phyloP scores from a whole-genome alignment of 108 stramenopile genomes.

The Nannochloropsis gaditana region DNA sequence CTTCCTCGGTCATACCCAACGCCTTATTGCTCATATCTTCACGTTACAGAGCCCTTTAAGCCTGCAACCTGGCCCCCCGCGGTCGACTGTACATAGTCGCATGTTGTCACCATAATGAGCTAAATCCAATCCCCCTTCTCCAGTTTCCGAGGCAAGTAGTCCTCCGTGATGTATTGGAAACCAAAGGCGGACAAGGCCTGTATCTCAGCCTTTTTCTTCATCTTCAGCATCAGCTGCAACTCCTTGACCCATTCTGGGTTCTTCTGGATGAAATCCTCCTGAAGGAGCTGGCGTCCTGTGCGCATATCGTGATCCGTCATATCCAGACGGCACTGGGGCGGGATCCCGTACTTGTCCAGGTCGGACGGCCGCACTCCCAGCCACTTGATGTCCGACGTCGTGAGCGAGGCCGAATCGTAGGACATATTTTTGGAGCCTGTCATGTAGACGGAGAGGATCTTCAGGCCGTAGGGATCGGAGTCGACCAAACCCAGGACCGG shows the following conservation, averaged over 20 bases:
- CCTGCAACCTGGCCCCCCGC: too few relatives aligned
- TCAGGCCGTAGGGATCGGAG: conserved; percentile 93
- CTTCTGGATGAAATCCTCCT: conserved; percentile 89
- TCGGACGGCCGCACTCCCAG: conserved; percentile 86
- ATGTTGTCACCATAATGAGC: background rate
- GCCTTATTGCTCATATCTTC: too few relatives aligned
- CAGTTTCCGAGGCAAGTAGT: conserved; percentile 85
- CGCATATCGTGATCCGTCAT: conserved; percentile 95
- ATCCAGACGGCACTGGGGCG: conserved; percentile 85
- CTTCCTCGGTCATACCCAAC: too few relatives aligned
- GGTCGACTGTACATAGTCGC: too few relatives aligned
- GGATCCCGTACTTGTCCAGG: conserved; percentile 72
- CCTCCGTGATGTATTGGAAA: conserved; percentile 93
- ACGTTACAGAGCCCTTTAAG: too few relatives aligned
- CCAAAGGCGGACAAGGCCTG: conserved; percentile 90
- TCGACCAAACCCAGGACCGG: conserved; percentile 93
- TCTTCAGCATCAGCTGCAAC: conserved; percentile 85
- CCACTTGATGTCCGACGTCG: conserved; percentile 95
- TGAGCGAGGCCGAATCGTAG: conserved; percentile 85
- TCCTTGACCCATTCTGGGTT: conserved; percentile 93
- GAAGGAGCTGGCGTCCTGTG: conserved; percentile 83
- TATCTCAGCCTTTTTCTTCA: conserved; percentile 95
- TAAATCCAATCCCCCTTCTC: conserved; percentile 88
- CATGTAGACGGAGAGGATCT: conserved; percentile 73
- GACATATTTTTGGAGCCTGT: conserved; percentile 82